Percentiles rank a stretch among this genome's conserved stretches.
Conservation (phyloP, 768 basidiomycete genomes). For the Naganishia randhawae region DNA sequence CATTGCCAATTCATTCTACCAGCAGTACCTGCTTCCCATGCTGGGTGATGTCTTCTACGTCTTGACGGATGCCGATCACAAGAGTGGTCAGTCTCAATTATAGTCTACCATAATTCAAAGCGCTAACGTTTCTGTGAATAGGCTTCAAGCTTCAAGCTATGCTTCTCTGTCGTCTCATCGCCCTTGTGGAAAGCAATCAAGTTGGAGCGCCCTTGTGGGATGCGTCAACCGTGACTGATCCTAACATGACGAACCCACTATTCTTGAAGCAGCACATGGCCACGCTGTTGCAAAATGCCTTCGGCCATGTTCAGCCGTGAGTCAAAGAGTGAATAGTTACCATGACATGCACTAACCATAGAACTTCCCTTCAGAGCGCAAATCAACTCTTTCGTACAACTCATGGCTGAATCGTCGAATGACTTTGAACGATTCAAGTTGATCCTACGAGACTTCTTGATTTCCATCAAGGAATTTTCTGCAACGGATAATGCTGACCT, state of each 20-base stretch:
- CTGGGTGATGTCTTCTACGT: slow-evolving; percentile 96
- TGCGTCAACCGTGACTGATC: slow-evolving; percentile 64
- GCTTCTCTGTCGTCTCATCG: slow-evolving; percentile 88
- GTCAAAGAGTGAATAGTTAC: slow-evolving; percentile 41
- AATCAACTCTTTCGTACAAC: slow-evolving; percentile 52
- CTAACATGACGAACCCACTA: slow-evolving; percentile 66
- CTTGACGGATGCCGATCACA: slow-evolving; percentile 95
- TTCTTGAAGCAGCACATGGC: slow-evolving; percentile 83
- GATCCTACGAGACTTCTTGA: slow-evolving; percentile 91
- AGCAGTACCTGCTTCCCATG: slow-evolving; percentile 87
- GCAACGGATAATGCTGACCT: slow-evolving; percentile 81
- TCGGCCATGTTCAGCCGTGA: slow-evolving; percentile 85
- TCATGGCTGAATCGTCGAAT: slow-evolving; percentile 51
- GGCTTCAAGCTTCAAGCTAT: slow-evolving; percentile 90
- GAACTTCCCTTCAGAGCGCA: slow-evolving; percentile 40
- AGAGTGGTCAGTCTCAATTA: slow-evolving; percentile 61
- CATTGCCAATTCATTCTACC: slow-evolving; percentile 89
- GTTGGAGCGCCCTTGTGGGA: slow-evolving; percentile 83
- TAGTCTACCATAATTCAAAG: not conserved
- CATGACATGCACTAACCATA: not conserved
- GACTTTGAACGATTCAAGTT: slow-evolving; percentile 65
- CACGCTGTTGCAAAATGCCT: slow-evolving; percentile 78
- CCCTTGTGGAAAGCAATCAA: slow-evolving; percentile 75
- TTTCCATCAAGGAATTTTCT: slow-evolving; percentile 95
- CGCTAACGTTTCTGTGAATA: slow-evolving; percentile 23